Evolutionary conservation across 2,329 filamentous ascomycete species (phyloP).

Genomic region (Phaeosphaeria sp.): DNA sequence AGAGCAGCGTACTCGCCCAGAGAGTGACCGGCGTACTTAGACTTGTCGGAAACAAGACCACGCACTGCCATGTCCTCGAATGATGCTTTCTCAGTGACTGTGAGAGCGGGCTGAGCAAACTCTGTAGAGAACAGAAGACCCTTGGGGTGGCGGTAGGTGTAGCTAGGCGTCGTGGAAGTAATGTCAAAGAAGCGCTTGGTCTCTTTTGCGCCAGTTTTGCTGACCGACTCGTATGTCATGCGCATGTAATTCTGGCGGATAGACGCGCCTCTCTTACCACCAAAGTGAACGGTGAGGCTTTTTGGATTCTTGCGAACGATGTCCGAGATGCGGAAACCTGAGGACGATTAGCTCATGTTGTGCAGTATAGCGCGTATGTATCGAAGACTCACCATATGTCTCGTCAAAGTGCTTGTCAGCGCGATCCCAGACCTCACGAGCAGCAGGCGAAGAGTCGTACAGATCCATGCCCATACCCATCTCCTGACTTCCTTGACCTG

Average conservation of each 20-base stretch:
- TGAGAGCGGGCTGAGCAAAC: conserved; percentile 29
- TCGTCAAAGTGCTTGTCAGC: conserved; percentile 45
- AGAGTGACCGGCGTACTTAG: conserved; percentile 4
- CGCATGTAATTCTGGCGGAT: conserved; percentile 46
- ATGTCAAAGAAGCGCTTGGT: conserved; percentile 22
- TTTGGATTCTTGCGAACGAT: conserved; percentile 51
- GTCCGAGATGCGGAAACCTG: conserved; percentile 41
- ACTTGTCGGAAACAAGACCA: conserved; percentile 4
- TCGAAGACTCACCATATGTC: conserved; percentile 36
- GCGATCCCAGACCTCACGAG: conserved; percentile 62
- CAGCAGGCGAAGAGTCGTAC: conserved; percentile 42
- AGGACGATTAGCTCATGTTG: neutral
- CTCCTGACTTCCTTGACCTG: conserved; percentile 51
- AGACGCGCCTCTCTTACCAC: conserved; percentile 39
- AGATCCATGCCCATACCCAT: conserved; percentile 53
- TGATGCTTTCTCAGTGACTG: conserved; percentile 10
- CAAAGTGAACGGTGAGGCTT: conserved; percentile 46
- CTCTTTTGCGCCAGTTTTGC: conserved; percentile 10
- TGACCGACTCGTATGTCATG: conserved; percentile 16
- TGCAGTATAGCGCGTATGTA: no score
- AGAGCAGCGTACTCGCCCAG: conserved; percentile 24
- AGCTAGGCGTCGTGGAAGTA: conserved; percentile 12
- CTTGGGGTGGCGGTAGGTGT: conserved; percentile 18
- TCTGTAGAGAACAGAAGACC: conserved; percentile 27
- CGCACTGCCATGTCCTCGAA: conserved; percentile 11